Conservation (phyloP, 768 basidiomycete genomes). For the Leucosporidium yakuticum region DNA sequence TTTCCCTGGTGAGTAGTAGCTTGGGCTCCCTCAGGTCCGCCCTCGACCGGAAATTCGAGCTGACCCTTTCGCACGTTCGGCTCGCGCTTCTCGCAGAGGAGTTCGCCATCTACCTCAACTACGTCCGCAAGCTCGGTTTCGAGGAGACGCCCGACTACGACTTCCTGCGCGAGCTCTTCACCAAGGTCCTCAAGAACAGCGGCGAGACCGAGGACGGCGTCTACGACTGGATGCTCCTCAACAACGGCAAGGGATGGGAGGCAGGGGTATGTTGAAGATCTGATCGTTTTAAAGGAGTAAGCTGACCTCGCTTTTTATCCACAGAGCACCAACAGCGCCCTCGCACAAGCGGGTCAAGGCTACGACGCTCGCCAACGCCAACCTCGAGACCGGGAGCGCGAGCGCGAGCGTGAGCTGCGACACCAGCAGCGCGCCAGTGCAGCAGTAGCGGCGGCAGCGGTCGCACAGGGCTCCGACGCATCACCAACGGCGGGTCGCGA, state of each 20-base stretch:
- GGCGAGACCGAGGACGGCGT: conserved; percentile 86
- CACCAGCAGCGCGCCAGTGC: conserved; percentile 35
- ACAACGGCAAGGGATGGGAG: conserved; percentile 94
- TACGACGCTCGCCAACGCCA: conserved; percentile 35
- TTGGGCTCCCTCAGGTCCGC: conserved; percentile 15
- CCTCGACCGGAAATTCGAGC: background rate
- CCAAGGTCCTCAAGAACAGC: conserved; percentile 85
- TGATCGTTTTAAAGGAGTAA: conserved; percentile 25
- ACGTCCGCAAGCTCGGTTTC: conserved; percentile 97
- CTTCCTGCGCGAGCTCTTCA: conserved; percentile 88
- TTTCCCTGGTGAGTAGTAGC: conserved; percentile 68
- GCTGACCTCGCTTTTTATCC: background rate
- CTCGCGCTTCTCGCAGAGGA: conserved; percentile 59
- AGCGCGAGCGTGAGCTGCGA: conserved; percentile 40
- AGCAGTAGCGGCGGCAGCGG: conserved; percentile 33
- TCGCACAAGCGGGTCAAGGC: conserved; percentile 20
- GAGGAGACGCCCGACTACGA: conserved; percentile 99
- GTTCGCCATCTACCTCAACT: conserved; percentile 97
- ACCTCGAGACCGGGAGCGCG: conserved; percentile 39
- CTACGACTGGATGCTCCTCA: conserved; percentile 93
- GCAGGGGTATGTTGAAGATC: conserved; percentile 56
- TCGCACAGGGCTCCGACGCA: conserved; percentile 10
- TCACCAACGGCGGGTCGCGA: conserved; percentile 74
- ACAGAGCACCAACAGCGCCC: background rate
- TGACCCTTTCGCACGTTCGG: conserved; percentile 9